Evolutionary conservation across 768 basidiomycete genomes (phyloP).

Genomic region (Russula foetens): DNA sequence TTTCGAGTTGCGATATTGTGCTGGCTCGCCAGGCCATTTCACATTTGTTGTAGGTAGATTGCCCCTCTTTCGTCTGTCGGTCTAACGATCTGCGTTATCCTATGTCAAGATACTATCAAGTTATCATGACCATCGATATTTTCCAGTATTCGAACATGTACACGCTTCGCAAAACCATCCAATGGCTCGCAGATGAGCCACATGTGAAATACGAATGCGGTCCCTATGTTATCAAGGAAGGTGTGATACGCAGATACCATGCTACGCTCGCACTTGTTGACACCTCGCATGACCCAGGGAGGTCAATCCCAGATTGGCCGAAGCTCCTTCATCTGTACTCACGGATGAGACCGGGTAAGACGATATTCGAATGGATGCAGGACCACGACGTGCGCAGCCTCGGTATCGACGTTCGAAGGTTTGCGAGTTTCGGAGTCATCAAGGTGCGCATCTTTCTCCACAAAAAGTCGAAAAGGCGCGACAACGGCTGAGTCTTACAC

Average conservation of each 20-base stretch:
- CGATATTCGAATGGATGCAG: conserved; percentile 85
- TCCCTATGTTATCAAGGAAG: conserved; percentile 77
- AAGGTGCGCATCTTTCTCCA: conserved; percentile 43
- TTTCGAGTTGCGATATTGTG: conserved; percentile 81
- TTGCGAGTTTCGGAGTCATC: conserved; percentile 95
- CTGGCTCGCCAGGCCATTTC: conserved; percentile 82
- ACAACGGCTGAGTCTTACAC: neutral
- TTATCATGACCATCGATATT: conserved; percentile 93
- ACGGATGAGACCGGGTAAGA: conserved; percentile 71
- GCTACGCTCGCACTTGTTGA: conserved; percentile 2
- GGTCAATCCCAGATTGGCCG: conserved; percentile 74
- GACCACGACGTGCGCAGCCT: conserved; percentile 55
- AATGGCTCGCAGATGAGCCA: conserved; percentile 78
- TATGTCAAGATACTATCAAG: conserved; percentile 82
- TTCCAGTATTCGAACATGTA: conserved; percentile 99
- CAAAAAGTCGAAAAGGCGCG: neutral
- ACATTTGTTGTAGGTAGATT: conserved; percentile 70
- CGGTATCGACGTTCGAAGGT: conserved; percentile 88
- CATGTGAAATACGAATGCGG: conserved; percentile 90
- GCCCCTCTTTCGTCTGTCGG: neutral
- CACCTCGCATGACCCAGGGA: conserved; percentile 31
- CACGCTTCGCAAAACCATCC: conserved; percentile 76
- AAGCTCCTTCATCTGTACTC: conserved; percentile 83
- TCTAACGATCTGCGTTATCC: neutral
- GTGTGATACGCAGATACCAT: conserved; percentile 29